Evolutionary conservation across 495 filamentous ascomycete genomes (phyloP), one percentile per base, ranked within the genome.

Genomic region (Aspergillus ostianus): DNA sequence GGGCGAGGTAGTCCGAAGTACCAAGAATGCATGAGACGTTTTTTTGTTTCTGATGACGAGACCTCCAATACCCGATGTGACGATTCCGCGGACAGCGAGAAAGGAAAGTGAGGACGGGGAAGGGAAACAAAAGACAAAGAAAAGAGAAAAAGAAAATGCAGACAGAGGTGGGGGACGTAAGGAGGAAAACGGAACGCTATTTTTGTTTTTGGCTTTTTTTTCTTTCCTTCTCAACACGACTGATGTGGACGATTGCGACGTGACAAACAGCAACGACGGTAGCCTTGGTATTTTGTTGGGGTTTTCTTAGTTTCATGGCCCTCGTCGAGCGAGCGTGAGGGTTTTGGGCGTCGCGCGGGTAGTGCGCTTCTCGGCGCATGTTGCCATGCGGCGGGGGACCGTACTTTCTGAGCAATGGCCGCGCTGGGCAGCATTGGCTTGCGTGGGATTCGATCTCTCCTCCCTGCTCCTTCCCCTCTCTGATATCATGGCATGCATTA

Each of bases 1-100:
- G 71, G 94, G 93, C 6, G 85, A 87, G 55, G 88, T 89, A 45
- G 88, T 98, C 64, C 88, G 89, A 53, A 85, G 84, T 32, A 91
- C 92, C 65, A 96, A 94, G 70, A 92, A 89, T 73, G 73, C 78
- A 63, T 90, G 77, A 87, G 59, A 64, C 10, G 2, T 9, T 15
- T 19, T 13, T 20, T 53, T 53, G 4, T 26, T n/a, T n/a, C n/a
- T 3, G 19, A 20, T 44, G 6, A 15, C 13, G 36, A 41, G 13
- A 17, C 36, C 36, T 41, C 12, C 13, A 17, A 41, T 41, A 32
- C 30, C 20, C 32, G 36, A 54, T 54, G 36, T 30, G 36, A 44
- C 36, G 20, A 32, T 36, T 21, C 19, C 45, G 52, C 52, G 15
- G 23, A 46, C 8, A 41, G 36, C 36, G 36, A 41, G 36, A 41